Evolutionary conservation across 345 rosid species (phyloP), one percentile per base, ranked within the genome.

Genomic region (Gossypium bickii): DNA sequence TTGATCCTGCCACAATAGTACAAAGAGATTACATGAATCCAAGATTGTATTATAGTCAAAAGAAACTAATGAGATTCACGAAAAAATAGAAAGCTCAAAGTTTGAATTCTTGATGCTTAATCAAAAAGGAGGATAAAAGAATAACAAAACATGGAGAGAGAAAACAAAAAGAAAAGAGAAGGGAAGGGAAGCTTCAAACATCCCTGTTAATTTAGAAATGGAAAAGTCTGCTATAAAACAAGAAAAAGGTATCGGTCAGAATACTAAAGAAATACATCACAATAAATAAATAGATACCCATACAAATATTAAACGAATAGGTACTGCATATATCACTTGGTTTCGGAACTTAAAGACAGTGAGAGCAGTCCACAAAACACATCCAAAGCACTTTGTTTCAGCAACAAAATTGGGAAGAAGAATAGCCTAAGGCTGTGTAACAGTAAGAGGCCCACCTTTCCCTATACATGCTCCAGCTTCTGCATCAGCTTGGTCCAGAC

Each of bases 1-100:
- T 86, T 73, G 84, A 71, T 71, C 83, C 98, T 89, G 87, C 83
- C 77, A 83, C 48, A 78, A 74, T 58, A 60, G 51, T 68, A 64
- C 41, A 48, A 77, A 63, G 71, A 64, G 71, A 78, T 73, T 74
- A 49, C 78, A 67, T 47, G 34, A 70, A 64, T 74, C 78, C 59
- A 65, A 34, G 51, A 57, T 48, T 17, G 24, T 70, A 25, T 57
- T 55, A 70, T 61, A 62, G 22, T 65, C 75, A 67, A 58, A 25
- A 74, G 45, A 55, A 62, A 66, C 63, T 55, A 69, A 72, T 6
- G 65, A 18, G 67, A 16, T 12, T 62, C 65, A 58, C 22, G 29
- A 56, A 44, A 24, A 17, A 29, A 47, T 8, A 62, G 18, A 63
- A 60, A 17, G 43, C 52, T 17, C 25, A 59, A 34, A 63, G 63